Base-by-base conservation (phyloP, 768 basidiomycete species). In the Hygrophoropsis aurantiaca region DNA sequence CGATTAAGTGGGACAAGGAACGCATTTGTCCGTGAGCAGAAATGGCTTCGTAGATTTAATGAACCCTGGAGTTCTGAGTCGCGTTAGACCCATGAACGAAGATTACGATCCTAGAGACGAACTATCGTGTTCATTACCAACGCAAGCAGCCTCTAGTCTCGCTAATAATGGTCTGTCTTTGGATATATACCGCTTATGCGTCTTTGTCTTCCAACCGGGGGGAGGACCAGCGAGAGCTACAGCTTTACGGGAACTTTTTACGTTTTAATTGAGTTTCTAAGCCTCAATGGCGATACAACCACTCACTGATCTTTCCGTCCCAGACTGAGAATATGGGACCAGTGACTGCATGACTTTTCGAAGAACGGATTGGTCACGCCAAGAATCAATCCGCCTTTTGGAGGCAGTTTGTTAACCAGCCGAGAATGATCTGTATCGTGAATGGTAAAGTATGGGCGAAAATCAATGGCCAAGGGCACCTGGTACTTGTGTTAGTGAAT, bases 401-500 rank as follows among this genome's bases (percentile, higher is more conserved):
- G 91, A n/a, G 84, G 80, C 24, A 88, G 80, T 51, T 84, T 84
- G 61, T 91, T 93, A 35, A 97, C 84, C 11, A 99, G 65, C 2
- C 75, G 58, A 3, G 75, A 56, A 52, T 87, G 83, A 50, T 97
- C 94, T n/a, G 78, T 78, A 58, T 97, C 95, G 62, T 97, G 95
- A 57, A 99, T 93, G 13, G 95, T 97, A 54, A 97, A 89, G 65
- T 95, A 99, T 0, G 95, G 95, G 8, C 95, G 79, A 57, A 91
- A 81, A 59, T 99, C 94, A 1, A 81, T 82, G 0, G 85, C 80
- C 7, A 90, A 73, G 3, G 93, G 91, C 24, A 95, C 84, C 91
- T 93, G 49, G 35, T 30, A 8, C n/a, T 5, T 11, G 32, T 5
- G 43, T 30, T 49, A 38, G 11, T 21, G 24, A 25, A 26, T 11